Conservation (phyloP, 306 rosid genomes). For the Crataegus laevigata region DNA sequence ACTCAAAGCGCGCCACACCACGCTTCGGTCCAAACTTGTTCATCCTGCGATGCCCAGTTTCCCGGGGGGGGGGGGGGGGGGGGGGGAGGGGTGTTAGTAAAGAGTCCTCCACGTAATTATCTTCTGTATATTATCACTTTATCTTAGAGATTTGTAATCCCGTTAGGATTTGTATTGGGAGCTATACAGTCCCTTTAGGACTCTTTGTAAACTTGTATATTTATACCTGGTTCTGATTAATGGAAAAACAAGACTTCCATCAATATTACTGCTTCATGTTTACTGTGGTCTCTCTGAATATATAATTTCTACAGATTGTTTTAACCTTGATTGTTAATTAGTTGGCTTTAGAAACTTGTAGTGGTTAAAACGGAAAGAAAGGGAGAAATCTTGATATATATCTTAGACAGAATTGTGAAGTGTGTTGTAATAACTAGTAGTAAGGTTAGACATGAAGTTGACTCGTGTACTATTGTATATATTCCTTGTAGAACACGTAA, state of each 20-base stretch:
- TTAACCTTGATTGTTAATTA: no score
- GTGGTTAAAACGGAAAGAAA: neutral
- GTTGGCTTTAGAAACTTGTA: neutral
- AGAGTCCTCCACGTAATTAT: no score
- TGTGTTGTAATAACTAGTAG: neutral
- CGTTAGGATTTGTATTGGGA: rapidly evolving
- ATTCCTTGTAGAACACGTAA: neutral
- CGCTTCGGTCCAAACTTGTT: neutral
- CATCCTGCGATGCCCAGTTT: neutral
- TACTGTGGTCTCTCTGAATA: no score
- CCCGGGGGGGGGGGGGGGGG: no score
- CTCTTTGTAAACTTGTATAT: no score
- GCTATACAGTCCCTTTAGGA: no score
- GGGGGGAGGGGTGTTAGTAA: neutral
- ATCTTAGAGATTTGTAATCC: no score
- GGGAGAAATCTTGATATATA: no score
- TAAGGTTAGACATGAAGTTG: neutral
- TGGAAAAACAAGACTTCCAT: rapidly evolving
- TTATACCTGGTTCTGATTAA: no score
- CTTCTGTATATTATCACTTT: no score
- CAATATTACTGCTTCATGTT: no score
- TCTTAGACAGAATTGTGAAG: neutral
- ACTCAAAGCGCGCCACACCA: neutral
- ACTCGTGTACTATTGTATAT: neutral
- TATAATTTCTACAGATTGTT: no score